Conservation (phyloP, 2,329 filamentous ascomycete genomes). For the Alternaria gaisen region DNA sequence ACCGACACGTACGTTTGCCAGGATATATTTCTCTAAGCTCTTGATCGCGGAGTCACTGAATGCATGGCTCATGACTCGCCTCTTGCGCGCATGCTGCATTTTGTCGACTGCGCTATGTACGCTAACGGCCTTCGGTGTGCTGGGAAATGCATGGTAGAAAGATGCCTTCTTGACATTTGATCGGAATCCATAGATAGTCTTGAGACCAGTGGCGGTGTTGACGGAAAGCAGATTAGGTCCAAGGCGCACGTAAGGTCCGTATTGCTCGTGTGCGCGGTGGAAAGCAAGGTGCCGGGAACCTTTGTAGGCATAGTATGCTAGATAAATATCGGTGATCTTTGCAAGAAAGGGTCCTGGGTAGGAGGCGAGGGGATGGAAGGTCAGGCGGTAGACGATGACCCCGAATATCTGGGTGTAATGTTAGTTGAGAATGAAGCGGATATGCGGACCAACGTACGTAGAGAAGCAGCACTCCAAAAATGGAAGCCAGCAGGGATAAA, state of each 20-base stretch:
- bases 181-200: constrained; percentile 60
- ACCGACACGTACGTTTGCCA: constrained; percentile 54
- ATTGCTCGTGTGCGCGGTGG: constrained; percentile 73
- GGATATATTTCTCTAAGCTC: constrained; percentile 57
- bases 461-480: constrained; percentile 34
- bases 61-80: constrained; percentile 57
- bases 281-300: constrained; percentile 79
- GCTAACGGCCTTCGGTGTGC: constrained; percentile 53
- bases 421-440: constrained; percentile 15
- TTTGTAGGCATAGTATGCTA: constrained; percentile 73
- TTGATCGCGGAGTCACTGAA: constrained; percentile 58
- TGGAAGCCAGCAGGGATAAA: constrained; percentile 31
- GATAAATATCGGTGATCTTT: constrained; percentile 49
- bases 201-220: constrained; percentile 68
- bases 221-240: constrained; percentile 81
- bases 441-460: constrained; percentile 30
- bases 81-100: constrained; percentile 56
- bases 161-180: constrained; percentile 60
- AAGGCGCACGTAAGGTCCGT: constrained; percentile 77
- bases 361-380: constrained; percentile 54
- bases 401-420: constrained; percentile 28
- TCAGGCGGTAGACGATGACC: constrained; percentile 51
- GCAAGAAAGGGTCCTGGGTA: constrained; percentile 56
- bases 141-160: constrained; percentile 59
- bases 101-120: constrained; percentile 59